A percentile compares a stretch with the other conserved stretches of the same genome.
phyloP scores from a whole-genome alignment of 176 grass and related monocot genomes.

The Raddia guianensis region DNA sequence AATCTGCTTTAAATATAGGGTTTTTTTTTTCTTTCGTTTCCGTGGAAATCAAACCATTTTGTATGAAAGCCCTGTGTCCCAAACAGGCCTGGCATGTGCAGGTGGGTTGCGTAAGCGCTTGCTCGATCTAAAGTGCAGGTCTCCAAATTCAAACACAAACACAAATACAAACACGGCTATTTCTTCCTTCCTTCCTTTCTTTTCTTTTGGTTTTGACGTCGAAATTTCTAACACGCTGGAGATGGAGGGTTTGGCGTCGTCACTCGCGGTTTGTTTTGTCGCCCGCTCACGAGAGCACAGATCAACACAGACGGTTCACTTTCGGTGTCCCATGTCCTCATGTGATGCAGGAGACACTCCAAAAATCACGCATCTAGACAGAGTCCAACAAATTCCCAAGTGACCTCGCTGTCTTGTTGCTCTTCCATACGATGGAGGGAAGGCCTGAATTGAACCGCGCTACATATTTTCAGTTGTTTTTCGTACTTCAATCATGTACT shows the following conservation, averaged over 20 bases:
- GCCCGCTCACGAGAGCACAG: neutral
- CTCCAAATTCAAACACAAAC: no score
- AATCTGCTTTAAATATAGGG: no score
- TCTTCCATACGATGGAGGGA: neutral
- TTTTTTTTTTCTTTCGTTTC: no score
- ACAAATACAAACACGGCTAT: no score
- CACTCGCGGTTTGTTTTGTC: neutral
- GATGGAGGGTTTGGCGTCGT: neutral
- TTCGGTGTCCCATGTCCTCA: neutral
- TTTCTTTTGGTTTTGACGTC: no score
- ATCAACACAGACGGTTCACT: neutral
- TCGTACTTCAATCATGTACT: neutral
- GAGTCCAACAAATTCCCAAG: neutral
- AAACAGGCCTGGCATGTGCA: no score
- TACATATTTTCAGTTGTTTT: neutral
- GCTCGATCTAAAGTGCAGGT: no score
- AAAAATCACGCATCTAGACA: neutral
- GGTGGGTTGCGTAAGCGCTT: no score
- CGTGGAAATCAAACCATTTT: no score
- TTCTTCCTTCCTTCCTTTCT: no score
- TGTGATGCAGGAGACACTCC: neutral
- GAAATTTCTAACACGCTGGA: neutral
- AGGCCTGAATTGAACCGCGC: conserved; percentile 2
- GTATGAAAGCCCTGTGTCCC: no score
- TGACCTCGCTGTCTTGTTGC: neutral